These are phyloP conservation scores for Diophrys sp. DNA, from an alignment of 73 alveolate genomes.

Conservation along the genomic window DNA sequence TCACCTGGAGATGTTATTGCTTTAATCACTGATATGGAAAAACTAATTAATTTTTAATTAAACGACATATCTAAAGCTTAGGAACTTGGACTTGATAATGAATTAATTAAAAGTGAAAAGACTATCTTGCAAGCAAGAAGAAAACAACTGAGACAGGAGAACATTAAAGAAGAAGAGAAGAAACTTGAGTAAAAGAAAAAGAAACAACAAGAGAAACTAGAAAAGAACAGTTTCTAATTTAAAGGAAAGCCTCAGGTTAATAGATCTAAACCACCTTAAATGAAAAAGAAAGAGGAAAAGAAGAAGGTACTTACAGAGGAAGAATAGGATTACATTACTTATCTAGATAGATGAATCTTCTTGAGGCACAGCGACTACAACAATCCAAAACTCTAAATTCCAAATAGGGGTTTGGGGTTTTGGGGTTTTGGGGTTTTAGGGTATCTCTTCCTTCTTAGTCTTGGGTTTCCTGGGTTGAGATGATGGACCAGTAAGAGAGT, in stretches of 20 bases:
- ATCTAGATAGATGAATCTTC: background rate
- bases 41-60: too few relatives aligned
- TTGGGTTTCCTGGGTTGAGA: too few relatives aligned
- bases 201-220: background rate
- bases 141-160: background rate
- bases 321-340: background rate
- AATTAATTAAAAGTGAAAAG: background rate
- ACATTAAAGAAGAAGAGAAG: background rate
- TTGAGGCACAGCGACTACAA: too few relatives aligned
- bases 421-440: slow-evolving; percentile 1
- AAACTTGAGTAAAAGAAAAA: background rate
- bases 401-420: background rate
- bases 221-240: background rate
- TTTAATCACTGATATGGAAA: background rate
- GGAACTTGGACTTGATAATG: background rate
- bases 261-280: background rate
- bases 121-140: background rate
- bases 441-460: too few relatives aligned
- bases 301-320: background rate
- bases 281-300: background rate
- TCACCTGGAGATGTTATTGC: background rate
- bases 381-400: background rate
- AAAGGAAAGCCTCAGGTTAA: background rate
- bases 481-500: too few relatives aligned
- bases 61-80: background rate